These are phyloP conservation scores for Aspergillus biplanus DNA, from an alignment of 495 filamentous ascomycete species.

Conservation along the genomic window DNA sequence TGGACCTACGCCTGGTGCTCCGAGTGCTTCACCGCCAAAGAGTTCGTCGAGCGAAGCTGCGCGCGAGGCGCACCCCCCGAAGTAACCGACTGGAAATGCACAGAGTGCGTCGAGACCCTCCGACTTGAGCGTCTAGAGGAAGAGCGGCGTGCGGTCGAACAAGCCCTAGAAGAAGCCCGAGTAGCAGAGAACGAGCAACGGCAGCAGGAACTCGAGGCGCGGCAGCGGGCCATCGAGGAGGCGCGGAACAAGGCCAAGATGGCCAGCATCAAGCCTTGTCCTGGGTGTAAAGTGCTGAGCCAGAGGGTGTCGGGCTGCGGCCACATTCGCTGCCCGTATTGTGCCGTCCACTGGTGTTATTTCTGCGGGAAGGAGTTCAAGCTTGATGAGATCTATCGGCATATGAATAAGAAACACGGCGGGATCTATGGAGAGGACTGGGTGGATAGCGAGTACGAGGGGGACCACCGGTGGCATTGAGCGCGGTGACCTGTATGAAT, in stretches of 20 bases:
- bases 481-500: too few relatives aligned
- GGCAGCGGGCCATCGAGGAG: neutral
- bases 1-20: conserved; percentile 49
- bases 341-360: conserved; percentile 40
- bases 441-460: conserved; percentile 3
- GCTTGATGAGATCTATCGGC: too few relatives aligned
- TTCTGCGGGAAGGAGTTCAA: conserved; percentile 31
- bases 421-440: conserved; percentile 14
- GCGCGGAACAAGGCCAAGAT: neutral
- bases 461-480: neutral
- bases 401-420: conserved; percentile 34
- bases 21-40: conserved; percentile 36
- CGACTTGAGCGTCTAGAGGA: neutral
- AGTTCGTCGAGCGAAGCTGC: conserved; percentile 37
- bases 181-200: neutral
- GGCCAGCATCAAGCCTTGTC: conserved; percentile 31
- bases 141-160: neutral
- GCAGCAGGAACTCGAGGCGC: neutral
- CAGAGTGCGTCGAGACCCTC: conserved; percentile 24
- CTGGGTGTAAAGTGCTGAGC: conserved; percentile 33
- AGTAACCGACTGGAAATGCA: conserved; percentile 34
- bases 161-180: neutral
- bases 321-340: conserved; percentile 40
- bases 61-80: conserved; percentile 34
- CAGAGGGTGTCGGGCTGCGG: conserved; percentile 39